Conservation (phyloP, 345 rosid genomes). For the Cardamine occulta region DNA sequence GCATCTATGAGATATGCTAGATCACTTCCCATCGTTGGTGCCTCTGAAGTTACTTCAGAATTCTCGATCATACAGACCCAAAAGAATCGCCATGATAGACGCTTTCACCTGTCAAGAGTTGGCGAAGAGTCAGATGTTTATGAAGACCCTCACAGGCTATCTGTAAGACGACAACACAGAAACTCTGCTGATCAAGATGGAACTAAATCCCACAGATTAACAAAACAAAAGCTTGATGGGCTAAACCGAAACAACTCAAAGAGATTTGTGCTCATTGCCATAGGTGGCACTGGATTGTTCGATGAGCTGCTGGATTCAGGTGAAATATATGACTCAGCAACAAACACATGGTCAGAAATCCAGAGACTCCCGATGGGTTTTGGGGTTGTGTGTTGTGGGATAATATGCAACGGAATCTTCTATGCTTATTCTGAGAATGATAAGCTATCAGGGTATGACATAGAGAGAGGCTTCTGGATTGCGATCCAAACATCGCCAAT, state of each 20-base stretch:
- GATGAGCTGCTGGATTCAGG: conserved; percentile 95
- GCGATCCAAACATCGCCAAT: conserved; percentile 75
- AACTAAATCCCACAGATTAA: conserved; percentile 56
- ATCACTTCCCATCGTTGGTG: conserved; percentile 79
- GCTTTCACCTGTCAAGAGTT: conserved; percentile 62
- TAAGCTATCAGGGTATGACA: conserved; percentile 87
- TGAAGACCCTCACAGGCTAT: conserved; percentile 95
- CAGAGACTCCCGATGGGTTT: conserved; percentile 78
- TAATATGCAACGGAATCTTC: conserved; percentile 79
- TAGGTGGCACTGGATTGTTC: conserved; percentile 84
- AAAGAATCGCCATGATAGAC: conserved; percentile 74
- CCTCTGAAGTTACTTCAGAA: conserved; percentile 68
- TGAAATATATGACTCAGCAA: conserved; percentile 79
- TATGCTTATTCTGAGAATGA: conserved; percentile 88
- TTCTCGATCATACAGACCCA: conserved; percentile 54
- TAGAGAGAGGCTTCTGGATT: conserved; percentile 93
- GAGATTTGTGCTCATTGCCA: conserved; percentile 73
- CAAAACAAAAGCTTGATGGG: conserved; percentile 62
- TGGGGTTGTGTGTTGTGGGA: conserved; percentile 75
- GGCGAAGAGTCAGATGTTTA: conserved; percentile 87
- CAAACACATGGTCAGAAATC: conserved; percentile 90
- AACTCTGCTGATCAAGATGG: conserved; percentile 60
- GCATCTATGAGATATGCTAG: conserved; percentile 88
- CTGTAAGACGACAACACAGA: conserved; percentile 72
- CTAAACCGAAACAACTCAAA: conserved; percentile 48